Evolutionary conservation across 352 stramenopile species (phyloP).

Genomic region (Globisporangium sylvaticum): DNA sequence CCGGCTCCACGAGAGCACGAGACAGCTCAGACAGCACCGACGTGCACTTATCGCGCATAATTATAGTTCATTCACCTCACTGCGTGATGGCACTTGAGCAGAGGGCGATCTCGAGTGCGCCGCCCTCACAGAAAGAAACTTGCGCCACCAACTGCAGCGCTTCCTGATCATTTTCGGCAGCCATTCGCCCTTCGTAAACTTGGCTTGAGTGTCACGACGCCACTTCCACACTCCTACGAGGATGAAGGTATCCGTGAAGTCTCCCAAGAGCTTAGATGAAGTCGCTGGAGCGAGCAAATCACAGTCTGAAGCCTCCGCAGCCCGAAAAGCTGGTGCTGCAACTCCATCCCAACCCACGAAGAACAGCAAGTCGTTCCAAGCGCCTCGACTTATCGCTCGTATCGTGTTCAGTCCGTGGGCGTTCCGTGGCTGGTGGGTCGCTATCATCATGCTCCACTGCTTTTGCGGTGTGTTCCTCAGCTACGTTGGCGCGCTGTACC

Average conservation of each 20-base stretch:
- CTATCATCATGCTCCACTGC: conserved; percentile 7
- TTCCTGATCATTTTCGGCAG: neutral
- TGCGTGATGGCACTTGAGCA: no score
- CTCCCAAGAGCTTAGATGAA: neutral
- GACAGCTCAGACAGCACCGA: neutral
- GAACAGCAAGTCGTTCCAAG: neutral
- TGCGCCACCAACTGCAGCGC: neutral
- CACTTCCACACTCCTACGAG: neutral
- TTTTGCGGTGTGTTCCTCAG: neutral
- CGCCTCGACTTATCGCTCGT: neutral
- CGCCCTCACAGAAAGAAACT: neutral
- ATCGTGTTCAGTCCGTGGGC: conserved; percentile 10
- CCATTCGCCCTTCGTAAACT: neutral
- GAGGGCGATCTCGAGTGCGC: neutral
- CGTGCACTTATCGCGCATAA: neutral
- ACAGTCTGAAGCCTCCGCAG: neutral
- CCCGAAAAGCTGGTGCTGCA: neutral
- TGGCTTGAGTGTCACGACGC: neutral
- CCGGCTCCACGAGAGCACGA: neutral
- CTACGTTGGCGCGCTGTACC: conserved; percentile 4
- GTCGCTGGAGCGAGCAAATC: neutral
- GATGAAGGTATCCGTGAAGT: neutral
- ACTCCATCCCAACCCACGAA: neutral
- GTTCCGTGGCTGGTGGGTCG: conserved; percentile 7
- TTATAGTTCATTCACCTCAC: neutral